phyloP scores from a whole-genome alignment of 179 eudicot species.

The Beta macrorhiza region DNA sequence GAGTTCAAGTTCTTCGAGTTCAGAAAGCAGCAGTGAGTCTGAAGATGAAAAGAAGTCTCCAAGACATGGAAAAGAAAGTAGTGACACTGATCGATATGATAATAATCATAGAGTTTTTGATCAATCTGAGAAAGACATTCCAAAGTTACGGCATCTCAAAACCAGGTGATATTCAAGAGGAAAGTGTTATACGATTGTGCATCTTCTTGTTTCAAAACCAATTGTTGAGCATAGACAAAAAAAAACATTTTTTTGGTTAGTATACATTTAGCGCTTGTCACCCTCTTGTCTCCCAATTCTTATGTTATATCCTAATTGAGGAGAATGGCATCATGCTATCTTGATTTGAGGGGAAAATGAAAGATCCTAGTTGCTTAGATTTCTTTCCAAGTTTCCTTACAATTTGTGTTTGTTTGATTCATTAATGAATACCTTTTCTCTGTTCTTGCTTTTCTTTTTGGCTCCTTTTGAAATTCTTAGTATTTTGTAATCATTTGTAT shows the following conservation, averaged over 20 bases:
- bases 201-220: slow-evolving; percentile 5
- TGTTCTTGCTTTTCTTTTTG: background rate
- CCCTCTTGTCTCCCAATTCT: slow-evolving; percentile 10
- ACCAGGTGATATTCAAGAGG: slow-evolving; percentile 31
- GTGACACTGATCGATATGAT: background rate
- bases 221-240: slow-evolving; percentile 10
- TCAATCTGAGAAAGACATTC: slow-evolving; percentile 10
- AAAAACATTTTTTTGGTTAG: background rate
- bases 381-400: slow-evolving; percentile 10
- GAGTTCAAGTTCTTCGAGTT: slow-evolving; percentile 36
- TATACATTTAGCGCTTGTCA: slow-evolving; percentile 19
- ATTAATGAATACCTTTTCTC: slow-evolving; percentile 12
- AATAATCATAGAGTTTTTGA: slow-evolving; percentile 24
- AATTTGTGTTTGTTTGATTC: slow-evolving; percentile 17
- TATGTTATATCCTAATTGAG: slow-evolving; percentile 8
- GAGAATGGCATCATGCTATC: slow-evolving; percentile 15
- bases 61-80: slow-evolving; percentile 9
- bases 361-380: slow-evolving; percentile 18
- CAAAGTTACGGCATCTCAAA: slow-evolving; percentile 32
- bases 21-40: slow-evolving; percentile 34
- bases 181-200: slow-evolving; percentile 5
- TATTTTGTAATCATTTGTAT: slow-evolving; percentile 17
- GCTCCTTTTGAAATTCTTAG: slow-evolving; percentile 3
- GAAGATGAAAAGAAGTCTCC: slow-evolving; percentile 26
- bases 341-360: slow-evolving; percentile 18